Evolutionary conservation across 306 rosid genomes (phyloP).

Genomic region (Dalbergia cochinchinensis): DNA sequence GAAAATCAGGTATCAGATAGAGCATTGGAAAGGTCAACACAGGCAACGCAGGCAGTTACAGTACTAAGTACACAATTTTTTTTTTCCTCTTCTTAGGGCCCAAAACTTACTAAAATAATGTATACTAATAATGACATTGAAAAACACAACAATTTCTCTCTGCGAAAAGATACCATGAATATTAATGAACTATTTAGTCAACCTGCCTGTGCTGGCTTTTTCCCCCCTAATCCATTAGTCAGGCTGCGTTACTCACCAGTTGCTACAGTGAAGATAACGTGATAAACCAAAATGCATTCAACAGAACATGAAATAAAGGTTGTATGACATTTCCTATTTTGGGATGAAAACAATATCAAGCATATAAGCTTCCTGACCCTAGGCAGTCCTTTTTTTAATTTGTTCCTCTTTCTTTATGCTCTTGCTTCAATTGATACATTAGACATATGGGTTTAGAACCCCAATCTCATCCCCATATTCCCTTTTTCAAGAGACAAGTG

Average conservation of each 20-base stretch:
- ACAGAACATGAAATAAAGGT: constrained; percentile 6
- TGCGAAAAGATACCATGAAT: background rate
- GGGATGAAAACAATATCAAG: constrained; percentile 10
- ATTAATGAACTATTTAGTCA: background rate
- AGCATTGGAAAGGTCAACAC: constrained; percentile 3
- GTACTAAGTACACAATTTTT: background rate
- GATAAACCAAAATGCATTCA: background rate
- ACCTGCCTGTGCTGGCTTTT: background rate
- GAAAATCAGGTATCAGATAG: background rate
- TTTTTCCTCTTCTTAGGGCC: no score
- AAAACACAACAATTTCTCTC: no score
- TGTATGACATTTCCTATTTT: background rate
- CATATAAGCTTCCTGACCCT: constrained; percentile 7
- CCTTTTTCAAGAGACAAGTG: constrained; percentile 7
- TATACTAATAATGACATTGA: no score
- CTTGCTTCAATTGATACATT: constrained; percentile 3
- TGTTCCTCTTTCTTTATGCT: background rate
- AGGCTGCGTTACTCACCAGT: constrained; percentile 5
- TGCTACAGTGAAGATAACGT: constrained; percentile 13
- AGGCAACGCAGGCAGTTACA: background rate
- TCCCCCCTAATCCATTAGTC: constrained; percentile 12
- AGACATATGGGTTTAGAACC: constrained; percentile 33
- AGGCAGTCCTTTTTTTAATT: background rate
- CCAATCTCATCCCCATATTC: constrained; percentile 28
- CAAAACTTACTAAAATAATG: no score